These are phyloP conservation scores for Botryotinia convoluta DNA, from an alignment of 2,329 filamentous ascomycete genomes.

Conservation along the genomic window DNA sequence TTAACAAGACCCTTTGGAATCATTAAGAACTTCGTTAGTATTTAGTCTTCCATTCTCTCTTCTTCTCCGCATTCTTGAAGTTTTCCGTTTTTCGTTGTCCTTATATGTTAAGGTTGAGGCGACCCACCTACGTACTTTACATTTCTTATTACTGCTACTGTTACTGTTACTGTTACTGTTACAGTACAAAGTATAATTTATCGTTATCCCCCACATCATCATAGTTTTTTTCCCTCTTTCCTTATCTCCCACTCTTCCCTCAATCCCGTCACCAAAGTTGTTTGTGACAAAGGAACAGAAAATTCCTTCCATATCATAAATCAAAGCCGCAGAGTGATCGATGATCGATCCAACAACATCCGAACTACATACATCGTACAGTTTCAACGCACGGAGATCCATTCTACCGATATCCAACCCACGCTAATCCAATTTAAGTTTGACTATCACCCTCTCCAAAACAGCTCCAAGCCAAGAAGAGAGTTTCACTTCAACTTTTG, in stretches of 20 bases:
- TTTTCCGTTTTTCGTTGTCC: neutral
- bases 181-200: neutral
- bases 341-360: neutral
- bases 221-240: neutral
- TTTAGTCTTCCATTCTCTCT: neutral
- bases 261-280: neutral
- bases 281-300: neutral
- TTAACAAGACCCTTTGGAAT: neutral
- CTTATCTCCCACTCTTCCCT: neutral
- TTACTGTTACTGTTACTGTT: neutral
- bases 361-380: neutral
- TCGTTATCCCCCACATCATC: neutral
- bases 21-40: neutral
- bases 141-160: neutral
- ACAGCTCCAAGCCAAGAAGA: slow-evolving; percentile 8
- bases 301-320: neutral
- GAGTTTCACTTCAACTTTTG: slow-evolving; percentile 8
- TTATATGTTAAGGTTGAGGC: neutral
- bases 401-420: neutral
- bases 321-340: slow-evolving; percentile 6
- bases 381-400: neutral
- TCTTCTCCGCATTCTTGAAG: neutral
- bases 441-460: neutral
- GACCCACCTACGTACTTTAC: neutral
- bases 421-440: neutral